Evolutionary conservation across 352 stramenopile species (phyloP), one percentile per base, ranked within the genome.

Genomic region (Pilasporangium apinafurcum): DNA sequence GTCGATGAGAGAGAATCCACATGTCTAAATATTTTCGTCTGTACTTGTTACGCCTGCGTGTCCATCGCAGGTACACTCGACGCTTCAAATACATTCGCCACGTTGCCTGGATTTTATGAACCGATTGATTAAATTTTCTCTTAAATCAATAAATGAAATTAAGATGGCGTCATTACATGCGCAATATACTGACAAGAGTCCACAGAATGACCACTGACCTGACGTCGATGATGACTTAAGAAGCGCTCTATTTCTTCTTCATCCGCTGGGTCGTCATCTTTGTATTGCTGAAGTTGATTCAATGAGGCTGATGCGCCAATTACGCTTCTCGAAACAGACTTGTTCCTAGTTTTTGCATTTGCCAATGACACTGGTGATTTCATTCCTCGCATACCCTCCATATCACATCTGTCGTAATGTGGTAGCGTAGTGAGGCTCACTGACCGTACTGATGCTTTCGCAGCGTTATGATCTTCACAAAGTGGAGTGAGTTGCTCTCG

Each of bases 41-140:
- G 0, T 56, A 30, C 4, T 44, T 42, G 13, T 35, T 63, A 13
- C 65, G 65, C 12, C 70, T 48, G 2, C 36, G 49, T 9, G 53
- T 50, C 78, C 78, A 91, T n/a, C 48, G 48, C 8, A 59, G 31
- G 55, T 73, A 91, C 2, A 55, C 51, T 0, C 61, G 59, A 0
- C 65, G 66, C 3, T 42, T 51, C 0, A 43, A 26, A 17, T 60
- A 45, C 75, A 87, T 87, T 10, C 70, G 59, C 72, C 70, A 88
- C 1, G 44, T 65, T 7, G 73, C 50, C 38, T 91, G 78, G 4
- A 91, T 57, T 29, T 56, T 65, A 4, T 32, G 25, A 7, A 67
- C 68, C 1, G 64, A 62, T 5, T 49, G 39, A 0, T 32, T 32
- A 32, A 69, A 61, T 14, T 59, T 64, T 22, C 27, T 40, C 38